These are phyloP conservation scores for Liriodendron chinense DNA, from an alignment of 164 flowering plant genomes.

Conservation along the genomic window DNA sequence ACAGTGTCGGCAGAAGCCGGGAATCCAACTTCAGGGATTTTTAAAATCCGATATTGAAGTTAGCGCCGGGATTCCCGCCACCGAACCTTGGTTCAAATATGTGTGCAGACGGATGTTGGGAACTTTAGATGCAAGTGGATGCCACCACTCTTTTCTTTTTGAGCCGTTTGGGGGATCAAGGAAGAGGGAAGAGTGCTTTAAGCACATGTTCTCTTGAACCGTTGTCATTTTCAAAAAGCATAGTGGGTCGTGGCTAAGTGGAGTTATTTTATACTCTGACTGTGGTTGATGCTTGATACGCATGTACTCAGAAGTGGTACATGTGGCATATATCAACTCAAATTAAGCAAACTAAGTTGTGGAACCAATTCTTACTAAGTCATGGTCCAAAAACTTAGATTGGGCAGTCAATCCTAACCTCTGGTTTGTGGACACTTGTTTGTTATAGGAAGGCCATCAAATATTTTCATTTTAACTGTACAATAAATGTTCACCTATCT, in stretches of 20 bases:
- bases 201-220: neutral
- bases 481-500: too few species aligned
- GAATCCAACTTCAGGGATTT: neutral
- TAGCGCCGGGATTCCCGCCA: neutral
- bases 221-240: neutral
- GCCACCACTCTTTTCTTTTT: neutral
- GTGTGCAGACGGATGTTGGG: neutral
- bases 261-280: neutral
- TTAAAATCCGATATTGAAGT: too few species aligned
- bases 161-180: neutral
- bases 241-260: neutral
- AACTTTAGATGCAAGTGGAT: neutral
- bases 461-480: too few species aligned
- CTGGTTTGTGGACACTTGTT: too few species aligned
- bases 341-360: too few species aligned
- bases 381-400: too few species aligned
- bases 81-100: neutral
- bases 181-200: slow-evolving; percentile 2
- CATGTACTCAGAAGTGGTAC: too few species aligned
- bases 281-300: neutral
- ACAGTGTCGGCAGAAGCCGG: neutral
- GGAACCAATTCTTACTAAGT: too few species aligned
- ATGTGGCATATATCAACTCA: too few species aligned
- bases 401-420: too few species aligned
- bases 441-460: too few species aligned